These are phyloP conservation scores for Leccinum fuscescens DNA, from an alignment of 1,284 basidiomycete genomes.

Conservation along the genomic window DNA sequence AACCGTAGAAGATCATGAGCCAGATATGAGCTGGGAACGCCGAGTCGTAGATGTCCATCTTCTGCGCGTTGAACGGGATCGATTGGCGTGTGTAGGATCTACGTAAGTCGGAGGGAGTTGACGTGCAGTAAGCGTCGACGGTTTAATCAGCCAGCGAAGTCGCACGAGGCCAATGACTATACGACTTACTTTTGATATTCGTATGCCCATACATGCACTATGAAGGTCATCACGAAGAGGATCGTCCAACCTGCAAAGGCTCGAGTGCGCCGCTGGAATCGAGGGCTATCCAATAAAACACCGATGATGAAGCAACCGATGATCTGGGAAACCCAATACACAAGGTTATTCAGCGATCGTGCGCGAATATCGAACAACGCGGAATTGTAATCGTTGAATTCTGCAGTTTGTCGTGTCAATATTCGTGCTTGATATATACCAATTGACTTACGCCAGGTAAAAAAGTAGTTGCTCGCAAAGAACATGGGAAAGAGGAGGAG, in stretches of 20 bases:
- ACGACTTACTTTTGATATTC: conserved; percentile 47
- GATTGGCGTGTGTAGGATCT: conserved; percentile 21
- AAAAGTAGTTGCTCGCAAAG: conserved; percentile 37
- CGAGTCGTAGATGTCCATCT: conserved; percentile 31
- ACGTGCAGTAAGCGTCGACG: too few relatives aligned
- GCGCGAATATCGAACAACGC: conserved; percentile 39
- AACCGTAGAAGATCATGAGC: conserved; percentile 40
- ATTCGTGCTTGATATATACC: neutral
- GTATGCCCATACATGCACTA: conserved; percentile 50
- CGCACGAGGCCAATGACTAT: neutral
- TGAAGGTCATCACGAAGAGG: conserved; percentile 45
- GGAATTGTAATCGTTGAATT: conserved; percentile 40
- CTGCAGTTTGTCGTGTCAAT: conserved; percentile 3
- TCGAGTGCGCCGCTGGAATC: conserved; percentile 42
- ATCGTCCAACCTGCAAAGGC: conserved; percentile 48
- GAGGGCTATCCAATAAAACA: conserved; percentile 40
- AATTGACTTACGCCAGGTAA: conserved; percentile 35
- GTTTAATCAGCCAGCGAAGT: neutral
- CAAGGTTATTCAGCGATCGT: conserved; percentile 35
- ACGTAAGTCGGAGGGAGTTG: neutral
- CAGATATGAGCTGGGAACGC: conserved; percentile 34
- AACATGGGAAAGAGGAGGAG: conserved; percentile 40
- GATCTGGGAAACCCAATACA: conserved; percentile 41
- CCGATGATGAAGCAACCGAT: conserved; percentile 38
- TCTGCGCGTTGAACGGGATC: conserved; percentile 7